Percentiles rank a stretch among this genome's conserved stretches.
These are phyloP conservation scores for Arthroderma sp. DNA, from an alignment of 2,329 filamentous ascomycete genomes.

Conservation along the genomic window DNA sequence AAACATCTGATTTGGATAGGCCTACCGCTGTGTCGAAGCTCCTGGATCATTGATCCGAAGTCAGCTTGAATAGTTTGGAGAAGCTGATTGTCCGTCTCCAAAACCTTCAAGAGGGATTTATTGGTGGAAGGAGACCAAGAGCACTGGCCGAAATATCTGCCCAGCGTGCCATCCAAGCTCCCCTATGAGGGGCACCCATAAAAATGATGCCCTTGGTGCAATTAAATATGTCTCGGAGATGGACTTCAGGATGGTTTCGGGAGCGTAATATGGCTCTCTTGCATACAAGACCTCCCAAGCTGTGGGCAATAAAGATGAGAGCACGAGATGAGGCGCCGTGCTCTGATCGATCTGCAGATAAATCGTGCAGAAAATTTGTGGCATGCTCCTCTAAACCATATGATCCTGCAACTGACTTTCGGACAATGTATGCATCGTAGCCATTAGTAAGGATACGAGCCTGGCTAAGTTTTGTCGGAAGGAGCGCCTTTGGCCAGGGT, in stretches of 20 bases:
- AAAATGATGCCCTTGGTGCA: slow-evolving; percentile 21
- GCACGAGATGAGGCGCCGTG: background rate
- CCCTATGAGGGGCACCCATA: slow-evolving; percentile 28
- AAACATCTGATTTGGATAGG: slow-evolving; percentile 1
- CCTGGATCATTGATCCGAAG: background rate
- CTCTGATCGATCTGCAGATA: background rate
- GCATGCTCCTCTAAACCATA: background rate
- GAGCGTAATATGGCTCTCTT: slow-evolving; percentile 26
- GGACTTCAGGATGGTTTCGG: slow-evolving; percentile 17
- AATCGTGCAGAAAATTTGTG: background rate
- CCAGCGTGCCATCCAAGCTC: slow-evolving; percentile 25
- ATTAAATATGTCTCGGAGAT: slow-evolving; percentile 19
- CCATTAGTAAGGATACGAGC: slow-evolving; percentile 3
- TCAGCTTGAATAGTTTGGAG: background rate
- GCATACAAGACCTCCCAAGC: slow-evolving; percentile 11
- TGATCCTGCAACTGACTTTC: background rate
- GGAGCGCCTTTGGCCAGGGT: slow-evolving; percentile 8
- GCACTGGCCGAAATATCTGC: slow-evolving; percentile 16
- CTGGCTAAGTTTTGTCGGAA: background rate
- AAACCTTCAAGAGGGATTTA: background rate
- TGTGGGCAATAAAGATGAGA: background rate
- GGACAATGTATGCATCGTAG: slow-evolving; percentile 7
- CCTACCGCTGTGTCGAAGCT: background rate
- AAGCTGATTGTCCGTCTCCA: background rate
- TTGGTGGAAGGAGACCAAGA: slow-evolving; percentile 10